Conservation (phyloP, 225 moss, liverwort and hornwort genomes). For the Pseudoscleropodium purum region DNA sequence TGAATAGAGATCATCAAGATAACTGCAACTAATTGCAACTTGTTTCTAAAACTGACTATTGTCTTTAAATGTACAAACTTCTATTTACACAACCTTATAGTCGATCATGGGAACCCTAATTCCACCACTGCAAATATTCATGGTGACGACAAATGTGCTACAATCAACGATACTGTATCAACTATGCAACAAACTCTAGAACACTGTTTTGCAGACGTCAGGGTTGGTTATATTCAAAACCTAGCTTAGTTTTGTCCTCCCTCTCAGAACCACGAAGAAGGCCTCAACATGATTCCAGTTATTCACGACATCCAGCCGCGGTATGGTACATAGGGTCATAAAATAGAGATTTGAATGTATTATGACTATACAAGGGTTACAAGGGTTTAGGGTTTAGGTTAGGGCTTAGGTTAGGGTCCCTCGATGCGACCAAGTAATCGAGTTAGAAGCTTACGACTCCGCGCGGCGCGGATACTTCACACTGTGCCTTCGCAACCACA, state of each 20-base stretch:
- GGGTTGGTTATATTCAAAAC: background rate
- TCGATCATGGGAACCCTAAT: background rate
- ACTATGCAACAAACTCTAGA: background rate
- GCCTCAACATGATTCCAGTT: too few relatives aligned
- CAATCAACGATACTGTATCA: background rate
- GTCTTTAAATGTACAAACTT: background rate
- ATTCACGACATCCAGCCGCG: background rate
- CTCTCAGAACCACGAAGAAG: background rate
- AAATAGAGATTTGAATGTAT: too few relatives aligned
- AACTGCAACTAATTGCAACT: background rate
- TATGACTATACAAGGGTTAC: background rate
- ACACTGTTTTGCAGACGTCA: background rate
- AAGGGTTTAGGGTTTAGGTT: background rate
- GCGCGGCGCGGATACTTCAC: slow-evolving; percentile 51
- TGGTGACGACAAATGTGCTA: background rate
- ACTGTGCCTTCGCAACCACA: slow-evolving; percentile 80
- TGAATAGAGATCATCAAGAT: background rate
- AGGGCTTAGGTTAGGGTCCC: background rate
- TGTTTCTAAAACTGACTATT: background rate
- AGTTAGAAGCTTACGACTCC: background rate
- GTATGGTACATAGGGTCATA: background rate
- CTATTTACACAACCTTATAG: background rate
- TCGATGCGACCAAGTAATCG: background rate
- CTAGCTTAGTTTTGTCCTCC: background rate
- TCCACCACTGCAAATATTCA: background rate